phyloP scores from a whole-genome alignment of 306 rosid species.

The Rubus parviflorus region DNA sequence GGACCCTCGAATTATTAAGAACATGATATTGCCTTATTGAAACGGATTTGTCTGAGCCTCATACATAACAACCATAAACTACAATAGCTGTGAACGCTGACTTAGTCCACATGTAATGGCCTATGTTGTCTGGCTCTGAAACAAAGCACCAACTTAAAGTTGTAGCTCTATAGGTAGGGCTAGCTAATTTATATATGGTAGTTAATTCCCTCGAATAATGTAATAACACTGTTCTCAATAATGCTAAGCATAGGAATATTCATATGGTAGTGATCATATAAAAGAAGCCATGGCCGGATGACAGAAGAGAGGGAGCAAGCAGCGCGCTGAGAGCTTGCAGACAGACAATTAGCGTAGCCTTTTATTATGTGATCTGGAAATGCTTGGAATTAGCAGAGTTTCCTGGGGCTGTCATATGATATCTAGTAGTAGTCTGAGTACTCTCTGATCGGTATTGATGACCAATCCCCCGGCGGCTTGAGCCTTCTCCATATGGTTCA shows the following conservation, averaged over 20 bases:
- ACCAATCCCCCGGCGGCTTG: slow-evolving; percentile 29
- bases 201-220: neutral
- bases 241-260: neutral
- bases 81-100: neutral
- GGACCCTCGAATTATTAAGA: neutral
- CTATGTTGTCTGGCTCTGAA: neutral
- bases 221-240: neutral
- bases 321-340: neutral
- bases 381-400: slow-evolving; percentile 52
- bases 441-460: slow-evolving; percentile 27
- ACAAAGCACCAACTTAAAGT: neutral
- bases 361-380: slow-evolving; percentile 45
- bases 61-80: neutral
- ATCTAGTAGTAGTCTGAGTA: slow-evolving; percentile 26
- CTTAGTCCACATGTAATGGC: neutral
- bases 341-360: neutral
- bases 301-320: slow-evolving; percentile 84
- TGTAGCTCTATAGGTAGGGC: neutral
- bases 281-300: slow-evolving; percentile 32
- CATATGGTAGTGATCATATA: neutral
- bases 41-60: neutral
- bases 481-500: slow-evolving; percentile 53
- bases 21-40: neutral
- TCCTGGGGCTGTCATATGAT: slow-evolving; percentile 28
- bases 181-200: neutral